These are phyloP conservation scores for Boletus rufocinnamomeus DNA, from an alignment of 768 basidiomycete genomes.

Conservation along the genomic window DNA sequence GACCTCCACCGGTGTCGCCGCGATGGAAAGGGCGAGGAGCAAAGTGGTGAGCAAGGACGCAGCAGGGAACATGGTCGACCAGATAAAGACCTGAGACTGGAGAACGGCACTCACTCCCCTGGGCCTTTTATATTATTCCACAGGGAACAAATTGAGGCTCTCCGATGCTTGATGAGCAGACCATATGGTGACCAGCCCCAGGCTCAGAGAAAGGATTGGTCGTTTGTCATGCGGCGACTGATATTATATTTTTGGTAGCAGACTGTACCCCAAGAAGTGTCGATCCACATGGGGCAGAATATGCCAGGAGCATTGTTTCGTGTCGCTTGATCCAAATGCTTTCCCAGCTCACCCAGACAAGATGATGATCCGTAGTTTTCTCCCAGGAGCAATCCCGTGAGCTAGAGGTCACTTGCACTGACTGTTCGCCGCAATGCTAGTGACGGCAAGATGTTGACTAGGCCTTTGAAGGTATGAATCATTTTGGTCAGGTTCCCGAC, in stretches of 20 bases:
- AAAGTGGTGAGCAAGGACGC: slow-evolving; percentile 46
- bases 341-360: neutral
- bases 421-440: no score
- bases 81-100: slow-evolving; percentile 15
- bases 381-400: neutral
- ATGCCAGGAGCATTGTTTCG: neutral
- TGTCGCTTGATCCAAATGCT: neutral
- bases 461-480: neutral
- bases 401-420: neutral
- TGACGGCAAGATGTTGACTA: neutral
- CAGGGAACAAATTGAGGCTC: neutral
- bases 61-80: slow-evolving; percentile 39
- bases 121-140: slow-evolving; percentile 26
- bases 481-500: neutral
- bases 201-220: neutral
- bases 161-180: neutral
- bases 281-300: neutral
- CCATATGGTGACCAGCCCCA: slow-evolving; percentile 14
- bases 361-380: no score
- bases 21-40: slow-evolving; percentile 48
- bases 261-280: neutral
- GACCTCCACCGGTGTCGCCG: slow-evolving; percentile 45
- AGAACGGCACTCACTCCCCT: slow-evolving; percentile 7
- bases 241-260: slow-evolving; percentile 12
- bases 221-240: slow-evolving; percentile 9